These are phyloP conservation scores for Rubus idaeus DNA, from an alignment of 306 rosid species.

Conservation along the genomic window DNA sequence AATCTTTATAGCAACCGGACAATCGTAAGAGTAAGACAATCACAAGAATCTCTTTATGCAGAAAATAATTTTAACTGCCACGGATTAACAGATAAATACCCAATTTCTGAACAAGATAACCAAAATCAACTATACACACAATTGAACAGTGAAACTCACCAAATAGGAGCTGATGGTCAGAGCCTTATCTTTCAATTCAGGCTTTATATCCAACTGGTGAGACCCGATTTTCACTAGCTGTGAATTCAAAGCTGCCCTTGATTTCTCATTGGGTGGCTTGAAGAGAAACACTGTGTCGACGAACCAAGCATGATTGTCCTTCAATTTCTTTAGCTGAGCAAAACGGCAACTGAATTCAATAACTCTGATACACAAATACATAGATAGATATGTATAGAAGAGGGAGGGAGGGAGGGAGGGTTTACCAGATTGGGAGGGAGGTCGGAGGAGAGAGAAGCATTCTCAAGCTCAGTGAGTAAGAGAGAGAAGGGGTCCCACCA, in stretches of 20 bases:
- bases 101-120: not conserved
- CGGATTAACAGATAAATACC: not conserved
- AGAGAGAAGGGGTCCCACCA: slow-evolving; percentile 92
- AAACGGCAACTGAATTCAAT: slow-evolving; percentile 24
- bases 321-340: slow-evolving; percentile 68
- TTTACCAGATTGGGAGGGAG: slow-evolving; percentile 68
- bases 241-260: slow-evolving; percentile 70
- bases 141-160: slow-evolving; percentile 39
- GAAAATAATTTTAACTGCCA: not conserved
- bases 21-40: not conserved
- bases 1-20: not conserved
- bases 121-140: not conserved
- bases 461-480: slow-evolving; percentile 70
- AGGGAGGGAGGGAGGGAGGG: not conserved
- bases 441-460: slow-evolving; percentile 55
- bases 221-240: slow-evolving; percentile 62
- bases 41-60: not conserved
- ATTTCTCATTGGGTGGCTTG: slow-evolving; percentile 67
- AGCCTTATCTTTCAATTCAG: slow-evolving; percentile 74
- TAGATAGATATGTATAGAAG: not conserved
- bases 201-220: slow-evolving; percentile 47
- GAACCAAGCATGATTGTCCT: slow-evolving; percentile 70
- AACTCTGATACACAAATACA: not conserved
- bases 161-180: slow-evolving; percentile 62
- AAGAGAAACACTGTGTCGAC: slow-evolving; percentile 56